phyloP scores from a whole-genome alignment of 1,284 basidiomycete species.

The Trametes hirsuta region DNA sequence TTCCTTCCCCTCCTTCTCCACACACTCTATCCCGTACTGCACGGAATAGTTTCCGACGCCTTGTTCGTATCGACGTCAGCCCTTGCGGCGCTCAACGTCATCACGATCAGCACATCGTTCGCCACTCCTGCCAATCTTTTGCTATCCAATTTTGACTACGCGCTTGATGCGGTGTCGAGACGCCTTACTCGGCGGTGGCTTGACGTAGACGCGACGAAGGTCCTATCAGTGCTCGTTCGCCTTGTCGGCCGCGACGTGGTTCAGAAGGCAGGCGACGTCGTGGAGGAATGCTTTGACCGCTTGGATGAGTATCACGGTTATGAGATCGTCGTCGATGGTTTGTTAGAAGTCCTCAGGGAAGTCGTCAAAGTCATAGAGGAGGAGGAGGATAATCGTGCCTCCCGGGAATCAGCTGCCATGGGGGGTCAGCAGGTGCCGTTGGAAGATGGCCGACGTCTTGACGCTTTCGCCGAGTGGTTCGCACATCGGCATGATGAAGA shows the following conservation, averaged over 20 bases:
- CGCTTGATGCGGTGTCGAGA: slow-evolving; percentile 85
- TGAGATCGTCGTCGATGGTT: slow-evolving; percentile 78
- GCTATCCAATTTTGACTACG: slow-evolving; percentile 93
- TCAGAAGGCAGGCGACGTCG: slow-evolving; percentile 85
- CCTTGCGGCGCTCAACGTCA: slow-evolving; percentile 66
- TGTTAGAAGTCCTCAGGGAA: slow-evolving; percentile 85
- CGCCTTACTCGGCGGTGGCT: slow-evolving; percentile 77
- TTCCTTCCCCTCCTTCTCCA: slow-evolving; percentile 79
- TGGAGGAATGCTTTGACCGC: slow-evolving; percentile 94
- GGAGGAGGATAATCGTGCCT: slow-evolving; percentile 42
- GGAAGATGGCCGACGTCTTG: slow-evolving; percentile 37
- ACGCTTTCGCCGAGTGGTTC: slow-evolving; percentile 69
- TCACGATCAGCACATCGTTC: slow-evolving; percentile 76
- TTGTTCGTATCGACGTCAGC: slow-evolving; percentile 73
- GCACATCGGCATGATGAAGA: slow-evolving; percentile 46
- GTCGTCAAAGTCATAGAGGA: slow-evolving; percentile 73
- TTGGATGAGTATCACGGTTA: slow-evolving; percentile 95
- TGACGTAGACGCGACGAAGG: slow-evolving; percentile 78
- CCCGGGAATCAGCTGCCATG: slow-evolving; percentile 5
- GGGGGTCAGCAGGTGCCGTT: slow-evolving; percentile 14
- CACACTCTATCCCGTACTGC: slow-evolving; percentile 82
- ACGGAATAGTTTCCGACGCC: slow-evolving; percentile 75
- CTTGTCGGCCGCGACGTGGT: slow-evolving; percentile 86
- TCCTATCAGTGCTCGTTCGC: slow-evolving; percentile 81
- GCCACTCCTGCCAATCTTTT: slow-evolving; percentile 84